phyloP scores from a whole-genome alignment of 2,329 filamentous ascomycete genomes.

The Colletotrichum falcatum region DNA sequence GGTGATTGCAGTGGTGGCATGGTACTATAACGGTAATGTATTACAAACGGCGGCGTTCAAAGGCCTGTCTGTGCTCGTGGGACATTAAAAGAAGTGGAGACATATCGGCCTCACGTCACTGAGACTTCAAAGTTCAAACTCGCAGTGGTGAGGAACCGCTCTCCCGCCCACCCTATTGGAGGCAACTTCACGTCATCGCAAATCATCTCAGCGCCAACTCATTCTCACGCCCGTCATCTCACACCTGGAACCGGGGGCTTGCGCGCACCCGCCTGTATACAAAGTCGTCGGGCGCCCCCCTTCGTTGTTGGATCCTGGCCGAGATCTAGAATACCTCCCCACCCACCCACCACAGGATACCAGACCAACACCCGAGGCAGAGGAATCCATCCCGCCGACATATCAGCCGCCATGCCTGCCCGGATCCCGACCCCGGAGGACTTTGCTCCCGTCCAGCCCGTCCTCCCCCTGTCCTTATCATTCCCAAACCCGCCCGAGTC shows the following conservation, averaged over 20 bases:
- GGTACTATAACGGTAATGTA: conserved; percentile 2
- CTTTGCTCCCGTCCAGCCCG: conserved; percentile 58
- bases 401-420: conserved; percentile 53
- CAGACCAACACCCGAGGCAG: background rate
- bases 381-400: background rate
- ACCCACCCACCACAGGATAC: background rate
- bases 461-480: conserved; percentile 59
- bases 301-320: background rate
- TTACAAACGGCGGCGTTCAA: conserved; percentile 32
- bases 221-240: no score
- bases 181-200: conserved; percentile 32
- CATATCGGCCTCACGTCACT: background rate
- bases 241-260: background rate
- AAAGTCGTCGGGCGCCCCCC: background rate
- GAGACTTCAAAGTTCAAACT: conserved; percentile 17
- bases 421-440: conserved; percentile 64
- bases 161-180: conserved; percentile 19
- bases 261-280: background rate
- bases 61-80: conserved; percentile 23
- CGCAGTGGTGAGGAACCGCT: background rate
- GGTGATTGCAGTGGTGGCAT: conserved; percentile 13
- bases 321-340: background rate
- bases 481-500: conserved; percentile 68
- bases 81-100: conserved; percentile 38
- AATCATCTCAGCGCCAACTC: background rate